Conservation (phyloP, 805 yeast genomes). For the Spathaspora hagerdaliae region DNA sequence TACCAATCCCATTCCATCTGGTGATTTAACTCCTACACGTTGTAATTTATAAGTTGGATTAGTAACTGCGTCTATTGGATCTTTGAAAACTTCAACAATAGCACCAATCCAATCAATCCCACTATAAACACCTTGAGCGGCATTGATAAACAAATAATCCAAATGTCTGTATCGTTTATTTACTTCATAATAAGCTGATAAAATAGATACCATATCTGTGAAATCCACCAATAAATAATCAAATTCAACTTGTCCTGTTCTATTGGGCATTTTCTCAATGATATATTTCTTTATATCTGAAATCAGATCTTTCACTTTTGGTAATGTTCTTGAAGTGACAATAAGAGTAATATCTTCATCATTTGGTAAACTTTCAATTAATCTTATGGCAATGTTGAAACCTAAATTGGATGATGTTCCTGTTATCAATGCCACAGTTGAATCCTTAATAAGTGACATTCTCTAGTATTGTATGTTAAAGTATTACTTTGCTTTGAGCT, state of each 20-base stretch:
- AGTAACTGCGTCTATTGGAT: slow-evolving; percentile 82
- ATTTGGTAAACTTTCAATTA: slow-evolving; percentile 57
- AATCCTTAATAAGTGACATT: slow-evolving; percentile 13
- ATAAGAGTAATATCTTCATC: slow-evolving; percentile 66
- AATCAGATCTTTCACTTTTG: slow-evolving; percentile 77
- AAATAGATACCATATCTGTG: slow-evolving; percentile 79
- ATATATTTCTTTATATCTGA: slow-evolving; percentile 46
- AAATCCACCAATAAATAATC: slow-evolving; percentile 91
- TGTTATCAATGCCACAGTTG: slow-evolving; percentile 37
- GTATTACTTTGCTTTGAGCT: not conserved
- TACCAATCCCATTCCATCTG: slow-evolving; percentile 79
- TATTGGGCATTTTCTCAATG: slow-evolving; percentile 19
- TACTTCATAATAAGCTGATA: slow-evolving; percentile 71
- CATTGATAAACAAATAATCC: slow-evolving; percentile 79
- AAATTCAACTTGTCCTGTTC: slow-evolving; percentile 65
- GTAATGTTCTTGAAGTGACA: slow-evolving; percentile 85
- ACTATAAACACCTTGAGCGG: slow-evolving; percentile 83
- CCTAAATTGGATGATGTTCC: slow-evolving; percentile 69
- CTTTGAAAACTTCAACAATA: slow-evolving; percentile 54
- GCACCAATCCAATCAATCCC: slow-evolving; percentile 90
- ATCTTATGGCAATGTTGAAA: slow-evolving; percentile 74
- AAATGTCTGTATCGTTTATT: slow-evolving; percentile 58
- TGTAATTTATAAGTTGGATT: slow-evolving; percentile 84
- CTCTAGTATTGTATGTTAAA: not conserved
- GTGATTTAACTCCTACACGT: slow-evolving; percentile 67